Percentiles rank a stretch among this genome's conserved stretches.
Evolutionary conservation across 75 land plant genomes (phyloP).

Genomic region (Gnetum montanum): DNA sequence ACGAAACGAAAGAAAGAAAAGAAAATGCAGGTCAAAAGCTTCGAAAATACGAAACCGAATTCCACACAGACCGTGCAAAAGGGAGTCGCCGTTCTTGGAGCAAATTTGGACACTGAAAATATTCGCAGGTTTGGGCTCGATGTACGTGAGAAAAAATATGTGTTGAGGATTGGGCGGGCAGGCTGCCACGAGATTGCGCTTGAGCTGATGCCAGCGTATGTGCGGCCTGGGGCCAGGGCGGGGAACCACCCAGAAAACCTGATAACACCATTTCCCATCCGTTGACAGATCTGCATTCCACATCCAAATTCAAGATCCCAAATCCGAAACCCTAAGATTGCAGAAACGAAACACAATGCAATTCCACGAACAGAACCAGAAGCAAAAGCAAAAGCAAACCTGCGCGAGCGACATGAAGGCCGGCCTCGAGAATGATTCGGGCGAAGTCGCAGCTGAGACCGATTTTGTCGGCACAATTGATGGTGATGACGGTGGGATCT

Average conservation of each 20-base stretch:
- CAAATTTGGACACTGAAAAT: slow-evolving; percentile 41
- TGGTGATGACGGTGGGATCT: slow-evolving; percentile 15
- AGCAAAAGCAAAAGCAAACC: slow-evolving; percentile 14
- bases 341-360: not conserved
- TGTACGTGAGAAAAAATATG: slow-evolving; percentile 5
- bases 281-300: slow-evolving; percentile 44
- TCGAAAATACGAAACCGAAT: no score
- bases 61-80: no score
- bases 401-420: slow-evolving; percentile 10
- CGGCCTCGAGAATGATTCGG: slow-evolving; percentile 10
- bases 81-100: slow-evolving; percentile 35
- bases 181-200: slow-evolving; percentile 31
- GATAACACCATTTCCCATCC: slow-evolving; percentile 74
- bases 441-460: slow-evolving; percentile 20
- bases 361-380: not conserved
- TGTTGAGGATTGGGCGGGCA: slow-evolving; percentile 39
- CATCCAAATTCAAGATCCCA: not conserved
- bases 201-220: slow-evolving; percentile 35
- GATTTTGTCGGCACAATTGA: slow-evolving; percentile 19
- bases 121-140: slow-evolving; percentile 20
- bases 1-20: not conserved
- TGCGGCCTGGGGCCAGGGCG: slow-evolving; percentile 6
- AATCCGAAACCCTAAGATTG: not conserved
- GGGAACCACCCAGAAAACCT: slow-evolving; percentile 51
- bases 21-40: not conserved